Evolutionary conservation across 2,329 filamentous ascomycete genomes (phyloP).

Genomic region (Teratosphaeria gauchensis): DNA sequence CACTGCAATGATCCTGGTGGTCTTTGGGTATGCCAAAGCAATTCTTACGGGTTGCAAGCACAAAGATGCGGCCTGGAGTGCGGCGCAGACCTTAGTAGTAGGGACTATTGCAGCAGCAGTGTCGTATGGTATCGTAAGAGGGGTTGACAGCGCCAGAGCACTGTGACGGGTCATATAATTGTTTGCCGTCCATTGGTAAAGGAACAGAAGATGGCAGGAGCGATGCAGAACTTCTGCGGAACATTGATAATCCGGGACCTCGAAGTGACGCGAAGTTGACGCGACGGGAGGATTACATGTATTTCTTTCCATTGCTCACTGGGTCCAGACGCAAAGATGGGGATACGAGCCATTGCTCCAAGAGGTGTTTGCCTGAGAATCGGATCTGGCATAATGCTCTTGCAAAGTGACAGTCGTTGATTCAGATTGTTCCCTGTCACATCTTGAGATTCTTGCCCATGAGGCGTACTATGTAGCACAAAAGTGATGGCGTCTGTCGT

Average conservation of each 20-base stretch:
- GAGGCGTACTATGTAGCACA: not conserved
- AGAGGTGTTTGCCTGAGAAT: too few relatives aligned
- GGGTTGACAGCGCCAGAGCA: conserved; percentile 11
- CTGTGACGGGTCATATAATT: not conserved
- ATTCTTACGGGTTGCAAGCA: conserved; percentile 16
- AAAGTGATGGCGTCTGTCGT: not conserved
- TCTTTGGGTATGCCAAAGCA: conserved; percentile 44
- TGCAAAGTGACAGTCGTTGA: too few relatives aligned
- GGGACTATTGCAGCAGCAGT: conserved; percentile 28
- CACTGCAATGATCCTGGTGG: conserved; percentile 39
- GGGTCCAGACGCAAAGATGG: too few relatives aligned
- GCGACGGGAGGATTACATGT: not conserved
- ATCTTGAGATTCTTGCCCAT: too few relatives aligned
- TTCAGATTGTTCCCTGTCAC: too few relatives aligned
- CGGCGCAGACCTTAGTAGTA: conserved; percentile 27
- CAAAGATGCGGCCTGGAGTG: conserved; percentile 19
- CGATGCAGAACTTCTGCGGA: not conserved
- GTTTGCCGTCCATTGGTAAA: too few relatives aligned
- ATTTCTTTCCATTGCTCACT: too few relatives aligned
- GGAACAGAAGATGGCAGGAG: too few relatives aligned
- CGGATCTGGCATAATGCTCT: too few relatives aligned
- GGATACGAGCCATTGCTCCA: too few relatives aligned
- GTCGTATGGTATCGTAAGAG: conserved; percentile 32
- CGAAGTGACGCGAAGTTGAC: not conserved
- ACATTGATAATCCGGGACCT: not conserved